These are phyloP conservation scores for Fragilaria radians DNA, from an alignment of 108 stramenopile species.

Conservation along the genomic window DNA sequence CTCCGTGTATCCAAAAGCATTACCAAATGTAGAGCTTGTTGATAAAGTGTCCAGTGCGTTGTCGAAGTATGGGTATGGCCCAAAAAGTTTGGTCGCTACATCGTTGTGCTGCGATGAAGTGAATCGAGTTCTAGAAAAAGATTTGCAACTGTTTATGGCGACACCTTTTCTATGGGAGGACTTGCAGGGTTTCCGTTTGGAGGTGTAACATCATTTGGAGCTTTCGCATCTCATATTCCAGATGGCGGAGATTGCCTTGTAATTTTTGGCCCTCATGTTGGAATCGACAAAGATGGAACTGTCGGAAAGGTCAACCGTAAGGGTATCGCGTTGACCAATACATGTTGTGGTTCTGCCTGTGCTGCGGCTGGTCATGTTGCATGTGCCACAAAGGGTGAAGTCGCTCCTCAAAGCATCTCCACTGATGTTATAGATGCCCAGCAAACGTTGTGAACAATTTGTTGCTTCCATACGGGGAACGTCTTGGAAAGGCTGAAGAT, in stretches of 20 bases:
- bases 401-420: constrained; percentile 6
- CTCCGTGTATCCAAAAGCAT: constrained; percentile 30
- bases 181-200: constrained; percentile 61
- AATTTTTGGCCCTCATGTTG: constrained; percentile 63
- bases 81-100: constrained; percentile 37
- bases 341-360: constrained; percentile 60
- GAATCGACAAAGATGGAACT: constrained; percentile 24
- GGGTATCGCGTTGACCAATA: constrained; percentile 31
- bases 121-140: constrained; percentile 28
- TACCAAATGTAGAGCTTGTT: constrained; percentile 33
- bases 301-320: constrained; percentile 28
- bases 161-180: constrained; percentile 40
- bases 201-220: constrained; percentile 55
- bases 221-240: constrained; percentile 61
- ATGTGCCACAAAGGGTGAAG: constrained; percentile 6
- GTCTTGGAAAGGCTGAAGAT: constrained; percentile 30
- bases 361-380: constrained; percentile 11
- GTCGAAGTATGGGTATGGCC: constrained; percentile 22
- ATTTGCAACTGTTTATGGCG: constrained; percentile 28
- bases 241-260: constrained; percentile 49
- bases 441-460: constrained; percentile 37
- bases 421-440: constrained; percentile 35
- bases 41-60: constrained; percentile 13
- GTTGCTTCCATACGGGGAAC: constrained; percentile 43
- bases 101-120: constrained; percentile 47